Evolutionary conservation across 2,329 filamentous ascomycete species (phyloP).

Genomic region (Arthrobotrys entomopaga): DNA sequence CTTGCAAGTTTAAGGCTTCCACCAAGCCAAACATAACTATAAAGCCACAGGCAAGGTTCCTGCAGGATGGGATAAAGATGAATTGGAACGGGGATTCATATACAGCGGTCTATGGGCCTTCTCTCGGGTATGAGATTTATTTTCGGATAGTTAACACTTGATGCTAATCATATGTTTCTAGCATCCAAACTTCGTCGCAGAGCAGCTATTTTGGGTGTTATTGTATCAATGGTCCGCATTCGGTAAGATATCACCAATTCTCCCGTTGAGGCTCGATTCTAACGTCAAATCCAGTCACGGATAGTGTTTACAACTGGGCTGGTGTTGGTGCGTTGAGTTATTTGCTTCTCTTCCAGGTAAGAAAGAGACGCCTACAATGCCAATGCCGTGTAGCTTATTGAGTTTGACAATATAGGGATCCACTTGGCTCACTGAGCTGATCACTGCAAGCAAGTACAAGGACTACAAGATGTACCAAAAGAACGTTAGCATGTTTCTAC

Average conservation of each 20-base stretch:
- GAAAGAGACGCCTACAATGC: neutral
- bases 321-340: slow-evolving; percentile 75
- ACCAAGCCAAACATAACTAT: slow-evolving; percentile 82
- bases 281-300: slow-evolving; percentile 66
- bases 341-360: slow-evolving; percentile 78
- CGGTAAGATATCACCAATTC: slow-evolving; percentile 34
- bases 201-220: slow-evolving; percentile 88
- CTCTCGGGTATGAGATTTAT: slow-evolving; percentile 64
- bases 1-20: slow-evolving; percentile 70
- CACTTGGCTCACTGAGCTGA: slow-evolving; percentile 84
- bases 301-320: slow-evolving; percentile 80
- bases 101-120: slow-evolving; percentile 85
- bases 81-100: slow-evolving; percentile 89
- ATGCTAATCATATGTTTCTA: slow-evolving; percentile 62
- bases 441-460: slow-evolving; percentile 83
- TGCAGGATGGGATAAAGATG: slow-evolving; percentile 72
- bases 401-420: slow-evolving; percentile 66
- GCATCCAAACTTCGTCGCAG: slow-evolving; percentile 93
- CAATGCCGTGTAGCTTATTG: neutral
- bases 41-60: slow-evolving; percentile 70
- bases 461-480: slow-evolving; percentile 87
- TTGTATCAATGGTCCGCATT: slow-evolving; percentile 90
- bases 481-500: slow-evolving; percentile 84
- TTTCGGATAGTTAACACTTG: neutral
- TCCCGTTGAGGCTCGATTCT: neutral